Conservation (phyloP, 2,329 filamentous ascomycete species). For the Diaporthe australafricana region DNA sequence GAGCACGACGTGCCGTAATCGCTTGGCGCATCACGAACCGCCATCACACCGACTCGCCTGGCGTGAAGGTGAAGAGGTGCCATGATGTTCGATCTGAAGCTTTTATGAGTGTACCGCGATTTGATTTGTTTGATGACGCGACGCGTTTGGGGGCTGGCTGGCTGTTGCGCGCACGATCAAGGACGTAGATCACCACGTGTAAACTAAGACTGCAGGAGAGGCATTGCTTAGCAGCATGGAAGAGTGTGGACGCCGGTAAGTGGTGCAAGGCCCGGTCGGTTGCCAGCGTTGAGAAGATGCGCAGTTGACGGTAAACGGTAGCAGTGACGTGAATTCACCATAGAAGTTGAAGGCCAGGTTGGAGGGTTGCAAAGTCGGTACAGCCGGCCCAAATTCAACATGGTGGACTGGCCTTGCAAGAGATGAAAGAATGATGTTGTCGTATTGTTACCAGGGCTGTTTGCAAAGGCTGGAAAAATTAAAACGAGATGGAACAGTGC, state of each 20-base stretch:
- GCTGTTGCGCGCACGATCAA: no score
- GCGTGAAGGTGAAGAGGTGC: constrained; percentile 27
- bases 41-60: constrained; percentile 39
- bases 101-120: neutral
- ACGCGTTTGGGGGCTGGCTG: neutral
- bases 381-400: no score
- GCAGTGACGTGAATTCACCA: neutral
- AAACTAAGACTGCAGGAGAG: neutral
- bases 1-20: constrained; percentile 6
- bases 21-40: constrained; percentile 27
- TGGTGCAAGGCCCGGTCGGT: neutral
- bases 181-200: neutral
- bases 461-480: neutral
- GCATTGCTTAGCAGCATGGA: neutral
- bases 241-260: neutral
- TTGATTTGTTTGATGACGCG: no score
- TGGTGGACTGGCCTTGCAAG: no score
- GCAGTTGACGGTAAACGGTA: neutral
- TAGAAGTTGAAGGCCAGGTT: neutral
- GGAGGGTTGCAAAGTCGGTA: neutral
- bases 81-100: neutral
- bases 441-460: neutral
- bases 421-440: neutral
- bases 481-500: neutral
- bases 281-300: neutral